These are phyloP conservation scores for Phoma sp. DNA, from an alignment of 2,329 filamentous ascomycete species.

Conservation along the genomic window DNA sequence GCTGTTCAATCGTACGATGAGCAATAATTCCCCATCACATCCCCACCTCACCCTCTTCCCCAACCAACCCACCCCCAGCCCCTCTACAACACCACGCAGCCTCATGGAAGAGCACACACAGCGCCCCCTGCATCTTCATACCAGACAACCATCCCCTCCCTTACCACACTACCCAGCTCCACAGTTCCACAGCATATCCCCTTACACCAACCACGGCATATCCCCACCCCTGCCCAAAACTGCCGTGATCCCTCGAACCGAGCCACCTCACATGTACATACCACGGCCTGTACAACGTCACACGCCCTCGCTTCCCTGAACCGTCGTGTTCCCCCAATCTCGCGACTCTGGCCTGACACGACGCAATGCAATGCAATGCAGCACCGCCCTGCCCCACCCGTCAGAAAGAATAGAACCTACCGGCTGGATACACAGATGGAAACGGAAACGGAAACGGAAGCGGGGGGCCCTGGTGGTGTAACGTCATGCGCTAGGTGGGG, in stretches of 20 bases:
- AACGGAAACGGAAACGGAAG: too few relatives aligned
- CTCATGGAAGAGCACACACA: background rate
- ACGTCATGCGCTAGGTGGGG: background rate
- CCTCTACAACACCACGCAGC: background rate
- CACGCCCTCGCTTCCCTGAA: background rate
- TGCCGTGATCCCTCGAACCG: slow-evolving; percentile 8
- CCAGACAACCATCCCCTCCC: background rate
- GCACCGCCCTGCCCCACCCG: too few relatives aligned
- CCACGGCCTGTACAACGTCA: background rate
- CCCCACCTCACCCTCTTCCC: background rate
- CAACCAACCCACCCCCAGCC: too few relatives aligned
- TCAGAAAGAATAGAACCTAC: too few relatives aligned
- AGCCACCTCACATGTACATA: slow-evolving; percentile 1
- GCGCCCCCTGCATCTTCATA: background rate
- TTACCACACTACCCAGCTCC: background rate
- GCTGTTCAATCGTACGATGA: background rate
- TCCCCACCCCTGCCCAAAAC: background rate
- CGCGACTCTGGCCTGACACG: too few relatives aligned
- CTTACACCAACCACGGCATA: background rate
- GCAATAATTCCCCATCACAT: background rate
- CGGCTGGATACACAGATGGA: too few relatives aligned
- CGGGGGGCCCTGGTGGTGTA: background rate
- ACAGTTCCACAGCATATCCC: background rate
- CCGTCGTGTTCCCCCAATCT: too few relatives aligned
- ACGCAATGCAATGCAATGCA: too few relatives aligned